A percentile compares a stretch with the other conserved stretches of the same genome.
Evolutionary conservation across 345 rosid genomes (phyloP).

Genomic region (Populus alba): DNA sequence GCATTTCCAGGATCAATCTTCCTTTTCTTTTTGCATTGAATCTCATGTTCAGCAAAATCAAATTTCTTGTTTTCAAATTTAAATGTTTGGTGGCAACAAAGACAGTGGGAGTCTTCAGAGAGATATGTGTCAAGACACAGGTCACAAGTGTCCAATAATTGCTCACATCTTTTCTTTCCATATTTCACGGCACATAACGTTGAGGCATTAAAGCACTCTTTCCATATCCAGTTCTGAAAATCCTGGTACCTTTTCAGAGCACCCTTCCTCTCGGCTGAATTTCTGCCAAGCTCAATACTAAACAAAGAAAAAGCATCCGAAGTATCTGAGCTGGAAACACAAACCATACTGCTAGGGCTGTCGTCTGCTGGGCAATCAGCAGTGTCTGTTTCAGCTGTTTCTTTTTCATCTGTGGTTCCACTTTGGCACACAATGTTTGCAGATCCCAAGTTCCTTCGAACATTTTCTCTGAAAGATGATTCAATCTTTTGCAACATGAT

Average conservation of each 20-base stretch:
- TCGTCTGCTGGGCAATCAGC: conserved; percentile 37
- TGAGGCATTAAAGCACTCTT: conserved; percentile 51
- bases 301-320: conserved; percentile 51
- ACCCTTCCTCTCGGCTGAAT: conserved; percentile 56
- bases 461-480: conserved; percentile 66
- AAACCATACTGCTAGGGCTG: conserved; percentile 64
- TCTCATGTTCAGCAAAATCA: conserved; percentile 37
- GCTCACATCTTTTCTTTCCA: conserved; percentile 54
- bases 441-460: conserved; percentile 34
- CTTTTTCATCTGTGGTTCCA: conserved; percentile 38
- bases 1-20: conserved; percentile 30
- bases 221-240: conserved; percentile 83
- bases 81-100: conserved; percentile 65
- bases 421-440: conserved; percentile 25
- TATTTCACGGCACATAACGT: conserved; percentile 49
- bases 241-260: conserved; percentile 67
- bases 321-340: conserved; percentile 47
- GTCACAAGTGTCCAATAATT: conserved; percentile 64
- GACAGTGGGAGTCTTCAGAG: conserved; percentile 55
- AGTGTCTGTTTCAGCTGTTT: conserved; percentile 42
- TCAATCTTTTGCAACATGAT: conserved; percentile 86
- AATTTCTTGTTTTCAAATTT: conserved; percentile 27
- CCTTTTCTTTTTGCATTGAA: conserved; percentile 43
- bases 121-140: conserved; percentile 52
- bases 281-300: conserved; percentile 77